A percentile compares a stretch with the other conserved stretches of the same genome.
Conservation (phyloP, 805 yeast species). For the Metschnikowia orientalis region DNA sequence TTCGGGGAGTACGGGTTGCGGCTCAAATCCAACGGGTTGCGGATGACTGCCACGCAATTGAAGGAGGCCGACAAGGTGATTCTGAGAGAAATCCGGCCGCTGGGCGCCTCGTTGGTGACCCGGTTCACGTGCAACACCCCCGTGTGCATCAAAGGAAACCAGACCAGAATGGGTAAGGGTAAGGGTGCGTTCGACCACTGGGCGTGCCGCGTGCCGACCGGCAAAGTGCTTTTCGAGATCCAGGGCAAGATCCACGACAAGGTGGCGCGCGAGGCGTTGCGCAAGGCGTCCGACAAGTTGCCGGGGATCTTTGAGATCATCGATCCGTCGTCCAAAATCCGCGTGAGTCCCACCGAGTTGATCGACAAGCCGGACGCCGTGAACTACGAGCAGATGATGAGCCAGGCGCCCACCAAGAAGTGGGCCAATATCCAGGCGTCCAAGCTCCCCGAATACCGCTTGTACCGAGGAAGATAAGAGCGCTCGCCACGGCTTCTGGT, state of each 20-base stretch:
- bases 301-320: slow-evolving; percentile 92
- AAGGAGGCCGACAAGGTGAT: slow-evolving; percentile 87
- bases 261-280: slow-evolving; percentile 83
- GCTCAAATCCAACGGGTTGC: slow-evolving; percentile 79
- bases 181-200: slow-evolving; percentile 97
- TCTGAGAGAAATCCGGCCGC: slow-evolving; percentile 77
- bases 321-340: slow-evolving; percentile 55
- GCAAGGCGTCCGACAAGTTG: slow-evolving; percentile 85
- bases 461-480: slow-evolving; percentile 65
- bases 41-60: slow-evolving; percentile 82
- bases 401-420: slow-evolving; percentile 61
- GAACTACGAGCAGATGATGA: slow-evolving; percentile 52
- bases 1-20: slow-evolving; percentile 86
- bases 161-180: slow-evolving; percentile 99
- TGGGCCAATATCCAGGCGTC: slow-evolving; percentile 52
- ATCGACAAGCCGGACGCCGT: slow-evolving; percentile 42
- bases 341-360: slow-evolving; percentile 64
- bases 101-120: slow-evolving; percentile 70
- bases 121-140: slow-evolving; percentile 82
- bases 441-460: slow-evolving; percentile 47
- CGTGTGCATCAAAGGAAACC: slow-evolving; percentile 94
- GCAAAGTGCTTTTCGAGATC: slow-evolving; percentile 86
- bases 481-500: too few relatives aligned
- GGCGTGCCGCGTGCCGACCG: slow-evolving; percentile 95
- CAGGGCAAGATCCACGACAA: slow-evolving; percentile 77